A percentile compares a stretch with the other conserved stretches of the same genome.
These are phyloP conservation scores for Trypanosoma theileri DNA, from an alignment of 208 protist genomes.

Conservation along the genomic window DNA sequence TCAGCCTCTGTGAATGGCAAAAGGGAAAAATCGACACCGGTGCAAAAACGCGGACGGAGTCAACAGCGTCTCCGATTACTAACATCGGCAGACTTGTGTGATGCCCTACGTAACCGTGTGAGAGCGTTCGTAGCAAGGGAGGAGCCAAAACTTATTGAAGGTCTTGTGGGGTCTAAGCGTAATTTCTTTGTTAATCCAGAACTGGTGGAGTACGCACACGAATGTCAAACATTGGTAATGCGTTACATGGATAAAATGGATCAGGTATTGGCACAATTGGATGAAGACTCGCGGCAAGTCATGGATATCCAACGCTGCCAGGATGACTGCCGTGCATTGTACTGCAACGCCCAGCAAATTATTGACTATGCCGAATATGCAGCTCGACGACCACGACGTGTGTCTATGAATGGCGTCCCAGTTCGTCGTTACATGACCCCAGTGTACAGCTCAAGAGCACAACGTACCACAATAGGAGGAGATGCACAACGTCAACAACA, in stretches of 20 bases:
- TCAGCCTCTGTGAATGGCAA: background rate
- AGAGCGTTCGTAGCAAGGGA: constrained; percentile 63
- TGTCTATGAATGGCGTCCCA: background rate
- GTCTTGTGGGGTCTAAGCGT: constrained; percentile 35
- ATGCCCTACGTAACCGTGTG: constrained; percentile 61
- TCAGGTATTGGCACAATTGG: constrained; percentile 25
- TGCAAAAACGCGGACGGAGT: background rate
- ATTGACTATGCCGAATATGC: constrained; percentile 17
- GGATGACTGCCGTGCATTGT: constrained; percentile 55
- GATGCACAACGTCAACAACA: background rate
- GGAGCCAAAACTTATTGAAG: constrained; percentile 45
- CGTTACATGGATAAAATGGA: constrained; percentile 44
- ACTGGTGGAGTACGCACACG: constrained; percentile 41
- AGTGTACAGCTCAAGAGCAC: background rate
- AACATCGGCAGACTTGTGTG: constrained; percentile 37
- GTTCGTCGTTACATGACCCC: background rate
- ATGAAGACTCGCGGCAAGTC: constrained; percentile 6
- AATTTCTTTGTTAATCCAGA: constrained; percentile 50
- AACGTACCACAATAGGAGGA: background rate
- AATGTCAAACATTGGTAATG: background rate
- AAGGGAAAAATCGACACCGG: background rate
- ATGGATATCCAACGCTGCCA: constrained; percentile 44
- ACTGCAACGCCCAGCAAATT: constrained; percentile 37
- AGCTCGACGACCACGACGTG: constrained; percentile 25
- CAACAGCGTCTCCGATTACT: background rate